phyloP scores from a whole-genome alignment of 495 filamentous ascomycete genomes.

The Geoglossum glabrum region DNA sequence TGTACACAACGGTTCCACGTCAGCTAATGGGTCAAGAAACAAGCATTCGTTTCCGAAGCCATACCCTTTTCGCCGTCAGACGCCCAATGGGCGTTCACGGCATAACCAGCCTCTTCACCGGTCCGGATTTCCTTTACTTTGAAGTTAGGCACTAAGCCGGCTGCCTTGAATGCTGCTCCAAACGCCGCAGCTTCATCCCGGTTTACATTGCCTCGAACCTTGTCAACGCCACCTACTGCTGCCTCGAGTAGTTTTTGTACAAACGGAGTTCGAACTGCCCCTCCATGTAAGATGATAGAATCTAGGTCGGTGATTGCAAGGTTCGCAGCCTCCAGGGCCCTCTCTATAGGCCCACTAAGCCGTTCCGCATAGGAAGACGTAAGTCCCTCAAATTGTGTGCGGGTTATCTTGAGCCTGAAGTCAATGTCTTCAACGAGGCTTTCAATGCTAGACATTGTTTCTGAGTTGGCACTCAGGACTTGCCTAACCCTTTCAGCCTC shows the following conservation, averaged over 20 bases:
- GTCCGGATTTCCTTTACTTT: constrained; percentile 88
- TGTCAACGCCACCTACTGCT: constrained; percentile 45
- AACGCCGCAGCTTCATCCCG: constrained; percentile 94
- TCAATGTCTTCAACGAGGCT: constrained; percentile 77
- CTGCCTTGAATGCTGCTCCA: constrained; percentile 87
- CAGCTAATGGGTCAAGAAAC: neutral
- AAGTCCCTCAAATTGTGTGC: constrained; percentile 64
- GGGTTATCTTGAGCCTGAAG: constrained; percentile 79
- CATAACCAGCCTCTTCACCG: constrained; percentile 50
- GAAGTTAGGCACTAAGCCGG: constrained; percentile 79
- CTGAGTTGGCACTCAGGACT: constrained; percentile 78
- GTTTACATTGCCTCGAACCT: constrained; percentile 86
- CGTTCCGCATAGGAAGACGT: constrained; percentile 45
- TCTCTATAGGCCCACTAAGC: constrained; percentile 47
- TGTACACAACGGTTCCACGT: constrained; percentile 25
- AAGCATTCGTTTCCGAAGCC: neutral
- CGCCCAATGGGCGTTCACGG: constrained; percentile 48
- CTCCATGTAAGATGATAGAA: constrained; percentile 84
- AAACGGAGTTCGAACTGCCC: constrained; percentile 78
- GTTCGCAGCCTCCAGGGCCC: constrained; percentile 53
- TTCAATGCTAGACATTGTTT: constrained; percentile 65
- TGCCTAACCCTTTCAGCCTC: constrained; percentile 77
- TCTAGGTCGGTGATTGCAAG: constrained; percentile 60
- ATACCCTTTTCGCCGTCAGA: constrained; percentile 17
- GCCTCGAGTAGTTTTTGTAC: constrained; percentile 76